Evolutionary conservation across 208 protist species (phyloP).

Genomic region (Crithidia sp.): DNA sequence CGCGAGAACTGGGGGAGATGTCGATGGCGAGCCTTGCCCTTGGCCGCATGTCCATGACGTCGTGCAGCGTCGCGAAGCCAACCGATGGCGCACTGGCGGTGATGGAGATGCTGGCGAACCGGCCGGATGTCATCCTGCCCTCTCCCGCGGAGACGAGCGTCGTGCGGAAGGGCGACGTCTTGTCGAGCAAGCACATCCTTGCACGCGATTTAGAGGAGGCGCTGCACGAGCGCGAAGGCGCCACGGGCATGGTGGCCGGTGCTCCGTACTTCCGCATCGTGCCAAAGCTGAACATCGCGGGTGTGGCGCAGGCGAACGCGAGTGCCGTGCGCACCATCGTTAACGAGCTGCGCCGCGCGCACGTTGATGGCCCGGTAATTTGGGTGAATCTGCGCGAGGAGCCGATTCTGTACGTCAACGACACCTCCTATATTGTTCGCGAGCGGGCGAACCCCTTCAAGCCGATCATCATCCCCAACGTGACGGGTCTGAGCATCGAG

Average conservation of each 20-base stretch:
- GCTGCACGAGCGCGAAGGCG: constrained; percentile 55
- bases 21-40: constrained; percentile 48
- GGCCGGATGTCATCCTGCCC: constrained; percentile 66
- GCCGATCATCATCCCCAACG: constrained; percentile 85
- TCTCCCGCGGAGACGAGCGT: constrained; percentile 69
- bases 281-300: constrained; percentile 84
- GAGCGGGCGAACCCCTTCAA: constrained; percentile 74
- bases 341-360: constrained; percentile 75
- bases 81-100: constrained; percentile 70
- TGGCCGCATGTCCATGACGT: constrained; percentile 61
- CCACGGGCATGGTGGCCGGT: constrained; percentile 80
- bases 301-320: constrained; percentile 79
- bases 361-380: constrained; percentile 68
- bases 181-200: constrained; percentile 80
- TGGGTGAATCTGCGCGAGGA: constrained; percentile 92
- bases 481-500: constrained; percentile 76
- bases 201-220: constrained; percentile 82
- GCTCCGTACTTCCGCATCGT: constrained; percentile 89
- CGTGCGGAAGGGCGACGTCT: constrained; percentile 75
- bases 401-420: constrained; percentile 89
- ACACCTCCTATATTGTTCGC: constrained; percentile 84
- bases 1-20: constrained; percentile 21
- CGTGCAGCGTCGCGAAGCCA: constrained; percentile 56
- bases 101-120: constrained; percentile 73
- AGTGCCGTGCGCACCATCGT: constrained; percentile 78